phyloP scores from a whole-genome alignment of 345 rosid genomes.

The Arabidopsis thaliana region TAIR10.1 NC_003070.9:6174501-6175000 shows the following conservation, averaged over 20 bases:
- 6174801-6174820: conserved; percentile 26
- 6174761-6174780: conserved; percentile 38
- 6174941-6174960: conserved; percentile 2
- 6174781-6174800: conserved; percentile 34
- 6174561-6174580: conserved; percentile 31
- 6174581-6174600: conserved; percentile 35
- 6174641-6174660: conserved; percentile 37
- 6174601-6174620: not conserved
- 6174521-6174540: conserved; percentile 7
- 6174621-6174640: not conserved
- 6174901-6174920: not conserved
- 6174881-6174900: not conserved
- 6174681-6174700: conserved; percentile 12
- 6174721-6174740: conserved; percentile 35
- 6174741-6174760: conserved; percentile 26
- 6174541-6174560: conserved; percentile 19
- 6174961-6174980: not conserved
- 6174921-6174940: not conserved
- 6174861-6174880: not conserved
- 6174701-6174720: conserved; percentile 41
- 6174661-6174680: conserved; percentile 22
- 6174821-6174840: conserved; percentile 14
- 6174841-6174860: conserved; percentile 30
- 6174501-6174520: conserved; percentile 29
- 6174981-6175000: not conserved